Evolutionary conservation across 2,329 filamentous ascomycete species (phyloP), one percentile per base, ranked within the genome.

Genomic region (Stagonosporopsis chrysanthemi): DNA sequence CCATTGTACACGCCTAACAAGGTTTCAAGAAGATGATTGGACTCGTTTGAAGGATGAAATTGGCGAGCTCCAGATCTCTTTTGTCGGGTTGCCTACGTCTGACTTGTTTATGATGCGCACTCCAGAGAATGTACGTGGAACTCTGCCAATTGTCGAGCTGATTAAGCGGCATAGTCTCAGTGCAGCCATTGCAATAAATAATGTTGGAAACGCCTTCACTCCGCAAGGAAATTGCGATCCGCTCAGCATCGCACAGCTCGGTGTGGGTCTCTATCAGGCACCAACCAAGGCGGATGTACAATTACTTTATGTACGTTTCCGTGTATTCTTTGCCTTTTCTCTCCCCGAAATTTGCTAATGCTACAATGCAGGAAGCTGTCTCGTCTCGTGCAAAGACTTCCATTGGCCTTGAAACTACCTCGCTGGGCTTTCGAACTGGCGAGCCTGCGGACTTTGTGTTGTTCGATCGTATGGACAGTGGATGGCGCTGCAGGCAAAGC

Each of bases 181-280:
- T 56, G 86, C 82, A 19, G 86, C 85, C 14, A 81, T 91, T 5
- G 84, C 86, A 2, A 81, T 90, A 35, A 91, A 91, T 67, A 91
- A 91, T 66, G 84, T 91, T 14, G 88, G 88, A 17, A 91, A 91
- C 68, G 87, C 88, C 0, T 91, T 91, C 65, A 91, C 89, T 6
- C 89, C 89, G 0, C 85, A 88, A 67, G 89, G 88, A 0, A 85
- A 79, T 17, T 86, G 83, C 36, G 89, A 91, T 75, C 88, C 88
- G 1, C 70, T 91, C 45, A 79, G 79, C 38, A 76, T 90, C 40
- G 87, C 88, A 19, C 85, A 82, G 62, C 52, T 59, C n/a, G 56
- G 56, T 24, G 51, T 59, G 36, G 56, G 56, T 9, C 52, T 59
- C 4, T 59, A 91, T 67, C 88, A 90, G 59, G 83, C 85, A 1